These are phyloP conservation scores for Chaetomium olivaceum DNA, from an alignment of 2,329 filamentous ascomycete species.

Conservation along the genomic window DNA sequence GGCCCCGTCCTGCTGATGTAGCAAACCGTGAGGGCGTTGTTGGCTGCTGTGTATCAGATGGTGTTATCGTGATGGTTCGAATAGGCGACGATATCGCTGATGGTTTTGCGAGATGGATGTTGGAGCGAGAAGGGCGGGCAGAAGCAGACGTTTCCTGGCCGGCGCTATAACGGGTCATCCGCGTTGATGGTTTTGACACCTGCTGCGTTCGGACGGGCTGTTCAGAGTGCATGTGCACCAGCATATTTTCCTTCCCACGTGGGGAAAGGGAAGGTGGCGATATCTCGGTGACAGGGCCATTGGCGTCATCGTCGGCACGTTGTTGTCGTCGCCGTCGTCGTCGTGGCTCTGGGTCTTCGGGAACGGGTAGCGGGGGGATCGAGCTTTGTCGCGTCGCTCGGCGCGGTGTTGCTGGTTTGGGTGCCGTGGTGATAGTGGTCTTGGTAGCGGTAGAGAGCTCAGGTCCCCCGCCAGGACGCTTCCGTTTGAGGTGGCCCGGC, in stretches of 20 bases:
- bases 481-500: slow-evolving; percentile 39
- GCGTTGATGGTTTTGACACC: slow-evolving; percentile 21
- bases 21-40: not conserved
- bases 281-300: slow-evolving; percentile 11
- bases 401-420: slow-evolving; percentile 30
- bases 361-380: slow-evolving; percentile 39
- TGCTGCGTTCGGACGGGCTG: slow-evolving; percentile 11
- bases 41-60: not conserved
- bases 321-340: slow-evolving; percentile 28
- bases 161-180: slow-evolving; percentile 27
- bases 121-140: slow-evolving; percentile 1
- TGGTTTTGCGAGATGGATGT: not conserved
- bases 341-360: slow-evolving; percentile 36
- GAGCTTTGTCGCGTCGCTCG: slow-evolving; percentile 41
- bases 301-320: slow-evolving; percentile 6
- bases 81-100: not conserved
- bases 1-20: not conserved
- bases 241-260: slow-evolving; percentile 33
- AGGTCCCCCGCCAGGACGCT: slow-evolving; percentile 31
- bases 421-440: slow-evolving; percentile 11
- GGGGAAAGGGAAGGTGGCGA: slow-evolving; percentile 10
- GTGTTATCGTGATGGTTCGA: not conserved
- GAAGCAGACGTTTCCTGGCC: slow-evolving; percentile 11
- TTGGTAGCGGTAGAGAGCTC: slow-evolving; percentile 6
- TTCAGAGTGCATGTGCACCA: slow-evolving; percentile 16